phyloP scores from a whole-genome alignment of 2,329 filamentous ascomycete genomes.

The Cercospora sp. region DNA sequence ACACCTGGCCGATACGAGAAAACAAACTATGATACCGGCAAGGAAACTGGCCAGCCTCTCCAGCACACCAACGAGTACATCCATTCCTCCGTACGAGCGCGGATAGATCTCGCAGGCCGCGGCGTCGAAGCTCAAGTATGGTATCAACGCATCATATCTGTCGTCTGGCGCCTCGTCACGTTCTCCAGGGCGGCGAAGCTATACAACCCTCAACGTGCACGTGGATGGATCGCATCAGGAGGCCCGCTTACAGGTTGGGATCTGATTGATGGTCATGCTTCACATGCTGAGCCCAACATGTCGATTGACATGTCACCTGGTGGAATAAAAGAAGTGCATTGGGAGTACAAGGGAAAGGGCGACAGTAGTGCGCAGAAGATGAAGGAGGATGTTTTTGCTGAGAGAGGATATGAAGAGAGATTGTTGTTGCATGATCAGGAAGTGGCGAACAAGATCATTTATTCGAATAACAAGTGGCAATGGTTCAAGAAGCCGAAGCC shows the following conservation, averaged over 20 bases:
- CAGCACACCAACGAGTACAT: slow-evolving; percentile 39
- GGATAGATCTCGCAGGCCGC: slow-evolving; percentile 38
- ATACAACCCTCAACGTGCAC: slow-evolving; percentile 31
- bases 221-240: slow-evolving; percentile 16
- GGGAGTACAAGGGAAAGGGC: slow-evolving; percentile 30
- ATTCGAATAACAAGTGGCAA: slow-evolving; percentile 24
- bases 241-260: slow-evolving; percentile 38
- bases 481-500: slow-evolving; percentile 25
- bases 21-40: slow-evolving; percentile 34
- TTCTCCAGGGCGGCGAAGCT: slow-evolving; percentile 18
- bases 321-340: slow-evolving; percentile 28
- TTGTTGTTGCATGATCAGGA: slow-evolving; percentile 26
- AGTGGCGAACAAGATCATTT: slow-evolving; percentile 23
- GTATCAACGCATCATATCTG: slow-evolving; percentile 20
- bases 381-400: slow-evolving; percentile 31
- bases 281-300: slow-evolving; percentile 26
- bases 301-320: slow-evolving; percentile 29
- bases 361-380: slow-evolving; percentile 19
- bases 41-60: slow-evolving; percentile 28
- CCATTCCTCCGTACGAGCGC: slow-evolving; percentile 39
- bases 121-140: slow-evolving; percentile 33
- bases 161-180: slow-evolving; percentile 27
- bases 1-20: slow-evolving; percentile 37
- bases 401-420: slow-evolving; percentile 26
- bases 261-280: slow-evolving; percentile 35